These are phyloP conservation scores for Strigomonas culicis DNA, from an alignment of 208 protist species.

Conservation along the genomic window DNA sequence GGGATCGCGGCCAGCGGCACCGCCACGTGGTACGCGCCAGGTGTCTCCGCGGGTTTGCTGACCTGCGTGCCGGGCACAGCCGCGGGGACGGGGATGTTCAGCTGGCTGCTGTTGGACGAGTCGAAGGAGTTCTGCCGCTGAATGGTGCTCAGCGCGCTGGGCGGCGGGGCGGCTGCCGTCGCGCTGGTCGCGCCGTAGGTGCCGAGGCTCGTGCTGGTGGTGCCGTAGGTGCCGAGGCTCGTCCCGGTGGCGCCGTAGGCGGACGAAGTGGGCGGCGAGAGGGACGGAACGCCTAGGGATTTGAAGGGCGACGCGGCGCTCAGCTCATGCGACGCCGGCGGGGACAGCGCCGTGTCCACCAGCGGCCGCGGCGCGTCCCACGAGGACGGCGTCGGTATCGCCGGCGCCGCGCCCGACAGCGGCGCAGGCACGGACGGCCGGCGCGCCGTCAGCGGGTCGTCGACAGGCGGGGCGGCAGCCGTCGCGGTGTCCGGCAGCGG, in stretches of 20 bases:
- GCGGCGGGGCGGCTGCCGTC: not conserved
- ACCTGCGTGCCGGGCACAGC: constrained; percentile 8
- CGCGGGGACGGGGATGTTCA: constrained; percentile 37
- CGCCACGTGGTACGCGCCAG: not conserved
- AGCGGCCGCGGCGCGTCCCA: not conserved
- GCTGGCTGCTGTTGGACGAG: constrained; percentile 16
- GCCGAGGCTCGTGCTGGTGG: not conserved
- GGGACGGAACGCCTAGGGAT: not conserved
- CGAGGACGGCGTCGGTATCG: not conserved
- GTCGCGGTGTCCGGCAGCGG: not conserved
- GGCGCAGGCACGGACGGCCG: not conserved
- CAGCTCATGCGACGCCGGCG: not conserved
- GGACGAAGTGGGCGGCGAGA: not conserved
- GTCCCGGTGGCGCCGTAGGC: not conserved
- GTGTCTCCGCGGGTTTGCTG: constrained; percentile 2
- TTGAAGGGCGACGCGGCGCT: not conserved
- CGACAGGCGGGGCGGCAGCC: not conserved
- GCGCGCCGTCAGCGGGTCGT: not conserved
- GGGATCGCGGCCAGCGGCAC: constrained; percentile 4
- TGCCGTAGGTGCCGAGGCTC: not conserved
- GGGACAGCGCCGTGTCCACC: not conserved
- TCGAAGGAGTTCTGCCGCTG: constrained; percentile 15
- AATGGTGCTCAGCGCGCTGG: not conserved
- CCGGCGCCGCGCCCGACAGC: not conserved
- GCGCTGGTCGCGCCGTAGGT: not conserved